These are phyloP conservation scores for Podospora didyma DNA, from an alignment of 495 filamentous ascomycete genomes.

Conservation along the genomic window DNA sequence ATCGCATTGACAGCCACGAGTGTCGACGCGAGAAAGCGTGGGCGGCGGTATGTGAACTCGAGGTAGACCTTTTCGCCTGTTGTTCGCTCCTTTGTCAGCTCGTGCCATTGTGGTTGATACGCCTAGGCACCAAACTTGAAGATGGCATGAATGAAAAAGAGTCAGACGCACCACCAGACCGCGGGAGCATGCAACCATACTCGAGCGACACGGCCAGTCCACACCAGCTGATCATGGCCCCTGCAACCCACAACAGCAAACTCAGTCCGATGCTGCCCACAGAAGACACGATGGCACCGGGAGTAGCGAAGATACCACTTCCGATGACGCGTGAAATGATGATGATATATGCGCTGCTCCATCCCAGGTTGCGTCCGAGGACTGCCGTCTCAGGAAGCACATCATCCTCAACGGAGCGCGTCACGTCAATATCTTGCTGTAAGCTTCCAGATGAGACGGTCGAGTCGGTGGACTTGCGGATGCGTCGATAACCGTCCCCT, in stretches of 20 bases:
- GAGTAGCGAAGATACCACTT: conserved; percentile 71
- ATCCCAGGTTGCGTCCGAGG: conserved; percentile 59
- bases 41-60: conserved; percentile 67
- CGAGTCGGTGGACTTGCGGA: conserved; percentile 11
- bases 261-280: conserved; percentile 65
- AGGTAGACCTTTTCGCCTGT: conserved; percentile 63
- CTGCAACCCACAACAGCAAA: conserved; percentile 60
- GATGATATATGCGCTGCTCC: conserved; percentile 69
- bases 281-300: conserved; percentile 62
- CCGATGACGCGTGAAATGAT: conserved; percentile 74
- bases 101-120: too few species aligned
- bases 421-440: not conserved
- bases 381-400: conserved; percentile 61
- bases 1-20: conserved; percentile 65
- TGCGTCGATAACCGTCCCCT: not conserved
- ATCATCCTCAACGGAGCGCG: conserved; percentile 47
- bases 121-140: too few species aligned
- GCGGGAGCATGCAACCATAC: conserved; percentile 68
- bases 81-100: too few species aligned
- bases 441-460: not conserved
- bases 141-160: not conserved
- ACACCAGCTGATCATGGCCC: conserved; percentile 56
- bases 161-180: conserved; percentile 54
- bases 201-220: conserved; percentile 62
- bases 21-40: conserved; percentile 65